Percentiles rank a stretch among this genome's conserved stretches.
Conservation (phyloP, 768 basidiomycete species). For the Lanmaoa pseudosensibilis region DNA sequence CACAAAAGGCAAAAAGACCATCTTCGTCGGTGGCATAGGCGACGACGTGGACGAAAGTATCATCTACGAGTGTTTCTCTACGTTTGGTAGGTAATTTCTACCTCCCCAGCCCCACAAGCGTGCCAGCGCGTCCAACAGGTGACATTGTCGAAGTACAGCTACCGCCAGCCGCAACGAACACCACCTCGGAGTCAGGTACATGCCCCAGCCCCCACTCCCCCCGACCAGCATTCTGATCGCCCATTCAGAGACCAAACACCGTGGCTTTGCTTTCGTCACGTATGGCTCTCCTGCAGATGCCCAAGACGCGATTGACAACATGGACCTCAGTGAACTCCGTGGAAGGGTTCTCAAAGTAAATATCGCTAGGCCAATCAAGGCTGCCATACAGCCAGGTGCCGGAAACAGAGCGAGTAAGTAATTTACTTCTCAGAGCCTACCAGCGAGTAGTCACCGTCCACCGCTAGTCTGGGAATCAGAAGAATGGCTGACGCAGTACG, state of each 20-base stretch:
- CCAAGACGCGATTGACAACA: slow-evolving; percentile 97
- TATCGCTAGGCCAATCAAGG: slow-evolving; percentile 80
- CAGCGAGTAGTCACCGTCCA: neutral
- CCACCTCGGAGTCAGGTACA: slow-evolving; percentile 58
- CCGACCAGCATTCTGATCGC: slow-evolving; percentile 4
- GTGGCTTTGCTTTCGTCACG: slow-evolving; percentile 93
- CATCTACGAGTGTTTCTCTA: slow-evolving; percentile 78
- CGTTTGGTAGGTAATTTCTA: slow-evolving; percentile 66
- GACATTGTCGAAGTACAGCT: slow-evolving; percentile 92
- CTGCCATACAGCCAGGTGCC: slow-evolving; percentile 55
- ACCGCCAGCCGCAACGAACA: slow-evolving; percentile 75
- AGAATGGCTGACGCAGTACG: slow-evolving; percentile 85
- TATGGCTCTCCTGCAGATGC: slow-evolving; percentile 80
- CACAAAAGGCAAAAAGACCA: slow-evolving; percentile 78
- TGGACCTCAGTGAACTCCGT: slow-evolving; percentile 89
- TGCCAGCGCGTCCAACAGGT: slow-evolving; percentile 46
- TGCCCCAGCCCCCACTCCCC: neutral
- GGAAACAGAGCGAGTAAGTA: slow-evolving; percentile 76
- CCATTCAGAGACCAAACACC: slow-evolving; percentile 68
- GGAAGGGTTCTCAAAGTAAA: slow-evolving; percentile 81
- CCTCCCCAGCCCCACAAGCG: neutral
- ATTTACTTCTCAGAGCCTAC: slow-evolving; percentile 1
- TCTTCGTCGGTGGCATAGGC: slow-evolving; percentile 80
- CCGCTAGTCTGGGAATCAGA: slow-evolving; percentile 90
- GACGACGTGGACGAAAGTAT: slow-evolving; percentile 80